These are phyloP conservation scores for Colletotrichum truncatum DNA, from an alignment of 2,329 filamentous ascomycete genomes.

Conservation along the genomic window DNA sequence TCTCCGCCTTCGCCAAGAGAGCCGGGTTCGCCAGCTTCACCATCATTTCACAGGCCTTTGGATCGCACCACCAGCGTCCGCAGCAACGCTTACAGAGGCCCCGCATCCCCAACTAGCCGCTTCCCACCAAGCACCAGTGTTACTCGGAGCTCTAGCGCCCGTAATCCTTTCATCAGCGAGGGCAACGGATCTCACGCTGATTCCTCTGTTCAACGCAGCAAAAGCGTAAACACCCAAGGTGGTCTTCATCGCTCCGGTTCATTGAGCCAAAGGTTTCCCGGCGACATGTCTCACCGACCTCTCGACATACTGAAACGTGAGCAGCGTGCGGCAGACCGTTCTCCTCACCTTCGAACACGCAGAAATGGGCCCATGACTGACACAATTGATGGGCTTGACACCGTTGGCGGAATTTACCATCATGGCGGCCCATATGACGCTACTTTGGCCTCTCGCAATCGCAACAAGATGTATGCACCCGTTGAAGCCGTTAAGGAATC, in stretches of 20 bases:
- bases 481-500: conserved; percentile 78
- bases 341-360: conserved; percentile 72
- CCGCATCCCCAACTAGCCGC: conserved; percentile 20
- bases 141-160: conserved; percentile 38
- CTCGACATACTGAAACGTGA: conserved; percentile 73
- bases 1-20: conserved; percentile 35
- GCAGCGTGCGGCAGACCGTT: conserved; percentile 70
- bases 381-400: conserved; percentile 82
- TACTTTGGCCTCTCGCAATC: conserved; percentile 78
- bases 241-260: conserved; percentile 46
- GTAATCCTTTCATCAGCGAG: conserved; percentile 13
- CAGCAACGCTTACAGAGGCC: conserved; percentile 40
- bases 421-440: conserved; percentile 94
- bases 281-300: conserved; percentile 72
- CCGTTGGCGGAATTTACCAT: conserved; percentile 76
- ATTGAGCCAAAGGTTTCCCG: conserved; percentile 67
- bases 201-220: conserved; percentile 11
- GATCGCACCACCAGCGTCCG: conserved; percentile 36
- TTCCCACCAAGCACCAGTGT: conserved; percentile 42
- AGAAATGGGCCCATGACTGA: conserved; percentile 76
- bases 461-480: conserved; percentile 69
- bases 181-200: background rate
- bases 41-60: conserved; percentile 29
- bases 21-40: conserved; percentile 21
- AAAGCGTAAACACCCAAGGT: conserved; percentile 23